Percentiles rank a stretch among this genome's conserved stretches.
These are phyloP conservation scores for Xylaria sp. DNA, from an alignment of 2,329 filamentous ascomycete species.

Conservation along the genomic window DNA sequence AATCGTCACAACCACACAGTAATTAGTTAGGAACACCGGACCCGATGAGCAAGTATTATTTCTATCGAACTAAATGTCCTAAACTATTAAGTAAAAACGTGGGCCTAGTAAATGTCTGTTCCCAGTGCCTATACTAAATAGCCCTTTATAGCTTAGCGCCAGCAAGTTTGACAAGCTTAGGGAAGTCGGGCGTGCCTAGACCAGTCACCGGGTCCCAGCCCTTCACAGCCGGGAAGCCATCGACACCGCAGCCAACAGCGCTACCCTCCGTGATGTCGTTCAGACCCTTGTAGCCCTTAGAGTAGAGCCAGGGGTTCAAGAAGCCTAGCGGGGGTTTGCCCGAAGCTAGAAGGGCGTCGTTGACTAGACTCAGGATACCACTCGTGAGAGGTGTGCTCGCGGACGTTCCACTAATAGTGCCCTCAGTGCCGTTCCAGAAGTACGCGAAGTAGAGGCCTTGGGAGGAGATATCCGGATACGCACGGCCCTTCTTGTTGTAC, in stretches of 20 bases:
- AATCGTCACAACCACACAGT: too few relatives aligned
- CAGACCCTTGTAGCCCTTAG: constrained; percentile 41
- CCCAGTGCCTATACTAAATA: too few relatives aligned
- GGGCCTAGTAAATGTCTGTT: too few relatives aligned
- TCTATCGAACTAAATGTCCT: too few relatives aligned
- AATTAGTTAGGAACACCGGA: too few relatives aligned
- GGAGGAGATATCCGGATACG: constrained; percentile 51
- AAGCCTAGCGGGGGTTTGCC: constrained; percentile 52
- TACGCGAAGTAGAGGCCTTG: constrained; percentile 41
- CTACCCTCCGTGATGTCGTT: constrained; percentile 49
- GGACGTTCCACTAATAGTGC: constrained; percentile 55
- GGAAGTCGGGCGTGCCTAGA: constrained; percentile 43
- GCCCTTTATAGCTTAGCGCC: constrained; percentile 30
- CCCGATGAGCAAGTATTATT: too few relatives aligned
- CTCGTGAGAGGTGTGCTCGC: constrained; percentile 62
- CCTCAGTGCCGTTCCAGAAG: constrained; percentile 44
- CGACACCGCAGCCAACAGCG: constrained; percentile 46
- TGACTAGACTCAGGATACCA: constrained; percentile 64
- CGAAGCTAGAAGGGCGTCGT: constrained; percentile 61
- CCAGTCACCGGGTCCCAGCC: constrained; percentile 46
- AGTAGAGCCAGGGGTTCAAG: constrained; percentile 52
- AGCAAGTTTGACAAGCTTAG: constrained; percentile 36
- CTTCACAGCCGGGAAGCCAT: constrained; percentile 36
- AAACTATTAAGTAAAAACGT: too few relatives aligned
- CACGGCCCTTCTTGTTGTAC: constrained; percentile 52